Evolutionary conservation across 129 eudicot genomes (phyloP).

Genomic region (Escallonia rubra): DNA sequence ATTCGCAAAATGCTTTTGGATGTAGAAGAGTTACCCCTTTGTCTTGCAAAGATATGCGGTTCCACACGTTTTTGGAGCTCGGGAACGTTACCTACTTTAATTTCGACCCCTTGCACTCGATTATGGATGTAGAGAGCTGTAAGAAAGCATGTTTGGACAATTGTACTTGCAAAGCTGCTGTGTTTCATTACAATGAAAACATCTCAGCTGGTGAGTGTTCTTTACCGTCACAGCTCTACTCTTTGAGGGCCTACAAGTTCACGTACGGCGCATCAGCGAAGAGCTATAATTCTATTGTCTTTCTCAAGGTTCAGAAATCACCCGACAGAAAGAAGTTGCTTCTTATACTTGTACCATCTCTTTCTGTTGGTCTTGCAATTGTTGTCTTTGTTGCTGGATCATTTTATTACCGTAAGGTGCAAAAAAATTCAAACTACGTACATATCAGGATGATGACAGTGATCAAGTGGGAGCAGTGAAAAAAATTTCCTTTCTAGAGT

Average conservation of each 20-base stretch:
- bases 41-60: constrained; percentile 13
- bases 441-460: background rate
- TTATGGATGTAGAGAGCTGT: constrained; percentile 21
- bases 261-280: background rate
- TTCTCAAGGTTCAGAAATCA: constrained; percentile 25
- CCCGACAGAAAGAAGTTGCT: background rate
- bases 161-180: constrained; percentile 37
- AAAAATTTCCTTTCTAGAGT: background rate
- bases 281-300: constrained; percentile 4
- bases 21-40: constrained; percentile 16
- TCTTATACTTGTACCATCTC: background rate
- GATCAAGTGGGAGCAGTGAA: background rate
- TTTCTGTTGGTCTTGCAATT: background rate
- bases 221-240: constrained; percentile 1
- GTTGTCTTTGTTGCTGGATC: background rate
- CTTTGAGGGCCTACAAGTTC: background rate
- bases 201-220: constrained; percentile 1
- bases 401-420: background rate
- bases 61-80: constrained; percentile 23
- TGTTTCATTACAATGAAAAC: constrained; percentile 8
- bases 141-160: constrained; percentile 31
- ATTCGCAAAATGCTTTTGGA: constrained; percentile 21
- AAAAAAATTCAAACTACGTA: background rate
- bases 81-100: constrained; percentile 4
- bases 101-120: background rate